Evolutionary conservation across 176 grass and related monocot genomes (phyloP), one percentile per base, ranked within the genome.

Genomic region (Bothriochloa decipiens): DNA sequence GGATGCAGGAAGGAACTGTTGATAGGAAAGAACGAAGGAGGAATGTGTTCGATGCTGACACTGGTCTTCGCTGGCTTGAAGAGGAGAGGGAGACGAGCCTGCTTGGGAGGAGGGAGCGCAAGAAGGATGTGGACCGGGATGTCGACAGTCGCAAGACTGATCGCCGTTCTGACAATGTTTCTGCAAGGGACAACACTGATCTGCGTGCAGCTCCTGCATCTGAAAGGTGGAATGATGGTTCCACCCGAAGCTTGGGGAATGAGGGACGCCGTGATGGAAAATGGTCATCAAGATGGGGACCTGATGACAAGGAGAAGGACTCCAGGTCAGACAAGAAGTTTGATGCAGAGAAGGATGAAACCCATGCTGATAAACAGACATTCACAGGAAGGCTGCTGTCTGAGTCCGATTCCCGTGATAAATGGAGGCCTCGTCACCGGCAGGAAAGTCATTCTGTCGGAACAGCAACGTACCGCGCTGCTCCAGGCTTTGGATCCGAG

Each of bases 221-320:
- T 20, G 93, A 92, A 71, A 86, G 83, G 88, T 90, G 88, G 88
- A 79, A 47, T 71, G 93, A 95, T 81, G 86, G 83, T 33, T 85
- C 86, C 81, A 66, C 73, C 63, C 88, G 93, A 15, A 84, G 8
- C 86, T 49, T 75, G 46, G 93, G 60, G 42, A 90, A 86, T 82
- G 93, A 92, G 86, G 77, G 67, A 27, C 86, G 93, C 55, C 83
- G 93, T 35, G 93, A 95, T 86, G 84, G 80, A 26, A 95, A 95
- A 86, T 99, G 97, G 97, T 99, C 97, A 52, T 91, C 92, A 65
- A 93, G 97, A 62, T 99, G 97, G 97, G 97, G 97, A 42, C 97
- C 97, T 42, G 97, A 99, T 76, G 97, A 96, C 67, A 95, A 93
- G 43, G 93, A 98, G 53, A 95, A 93, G 72, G 95, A 97, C 25